Evolutionary conservation across 108 stramenopile genomes (phyloP).

Genomic region (Chaetoceros tenuissimus): DNA sequence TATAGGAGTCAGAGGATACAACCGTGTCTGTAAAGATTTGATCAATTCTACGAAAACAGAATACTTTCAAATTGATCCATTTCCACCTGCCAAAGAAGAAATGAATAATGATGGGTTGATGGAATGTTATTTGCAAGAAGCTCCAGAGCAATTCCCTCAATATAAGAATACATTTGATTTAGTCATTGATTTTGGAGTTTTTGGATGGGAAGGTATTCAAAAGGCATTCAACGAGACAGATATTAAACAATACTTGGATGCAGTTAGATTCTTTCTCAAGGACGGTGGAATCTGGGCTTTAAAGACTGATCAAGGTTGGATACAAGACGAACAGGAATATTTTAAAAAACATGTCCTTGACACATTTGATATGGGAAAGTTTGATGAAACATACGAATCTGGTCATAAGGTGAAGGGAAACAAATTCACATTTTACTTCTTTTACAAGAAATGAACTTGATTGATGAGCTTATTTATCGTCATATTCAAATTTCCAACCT

Average conservation of each 20-base stretch:
- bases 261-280: conserved; percentile 2
- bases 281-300: conserved; percentile 2
- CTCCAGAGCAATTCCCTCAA: conserved; percentile 3
- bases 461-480: too few species aligned
- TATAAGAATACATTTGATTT: conserved; percentile 4
- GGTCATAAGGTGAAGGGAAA: not conserved
- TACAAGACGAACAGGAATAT: not conserved
- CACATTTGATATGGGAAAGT: not conserved
- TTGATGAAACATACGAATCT: not conserved
- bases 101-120: conserved; percentile 11
- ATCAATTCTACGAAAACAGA: conserved; percentile 7
- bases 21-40: conserved; percentile 2
- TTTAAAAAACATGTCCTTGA: conserved; percentile 1
- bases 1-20: conserved; percentile 7
- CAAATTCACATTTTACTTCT: conserved; percentile 7
- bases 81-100: conserved; percentile 3
- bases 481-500: too few species aligned
- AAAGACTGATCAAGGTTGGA: conserved; percentile 8
- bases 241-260: not conserved
- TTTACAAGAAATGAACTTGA: conserved; percentile 10
- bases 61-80: conserved; percentile 7
- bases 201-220: conserved; percentile 2
- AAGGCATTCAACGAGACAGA: not conserved
- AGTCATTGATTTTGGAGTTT: conserved; percentile 9
- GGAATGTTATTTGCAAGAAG: conserved; percentile 1